phyloP scores from a whole-genome alignment of 768 basidiomycete genomes.

The Epithele typhae region DNA sequence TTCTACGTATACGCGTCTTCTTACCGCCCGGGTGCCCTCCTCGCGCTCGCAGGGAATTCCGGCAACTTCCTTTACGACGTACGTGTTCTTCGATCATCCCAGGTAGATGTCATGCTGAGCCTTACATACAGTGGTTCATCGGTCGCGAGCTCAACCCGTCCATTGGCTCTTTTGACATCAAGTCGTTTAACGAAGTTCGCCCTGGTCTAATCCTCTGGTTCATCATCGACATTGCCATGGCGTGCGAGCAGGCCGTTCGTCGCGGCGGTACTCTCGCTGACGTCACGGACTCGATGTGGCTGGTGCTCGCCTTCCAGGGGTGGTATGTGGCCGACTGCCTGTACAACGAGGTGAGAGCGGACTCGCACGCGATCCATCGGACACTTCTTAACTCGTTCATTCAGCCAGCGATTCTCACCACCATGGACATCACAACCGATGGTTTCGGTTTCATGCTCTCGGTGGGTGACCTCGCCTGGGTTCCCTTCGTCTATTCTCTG shows the following conservation, averaged over 20 bases:
- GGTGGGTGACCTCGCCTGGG: slow-evolving; percentile 88
- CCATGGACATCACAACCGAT: slow-evolving; percentile 97
- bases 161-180: slow-evolving; percentile 71
- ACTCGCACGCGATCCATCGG: slow-evolving; percentile 11
- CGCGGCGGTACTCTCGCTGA: slow-evolving; percentile 56
- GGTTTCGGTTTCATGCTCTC: slow-evolving; percentile 99
- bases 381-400: background rate
- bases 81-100: slow-evolving; percentile 25
- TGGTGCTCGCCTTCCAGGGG: slow-evolving; percentile 80
- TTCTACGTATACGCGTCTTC: slow-evolving; percentile 65
- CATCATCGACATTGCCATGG: slow-evolving; percentile 85
- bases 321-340: slow-evolving; percentile 85
- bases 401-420: slow-evolving; percentile 84
- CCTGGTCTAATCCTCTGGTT: slow-evolving; percentile 92
- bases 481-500: slow-evolving; percentile 90
- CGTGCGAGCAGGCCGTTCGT: slow-evolving; percentile 84
- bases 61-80: slow-evolving; percentile 90
- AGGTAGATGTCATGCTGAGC: no score
- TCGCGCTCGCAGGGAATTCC: slow-evolving; percentile 91
- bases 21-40: slow-evolving; percentile 62
- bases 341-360: slow-evolving; percentile 93
- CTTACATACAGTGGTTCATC: slow-evolving; percentile 79
- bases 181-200: slow-evolving; percentile 76
- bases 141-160: slow-evolving; percentile 94
- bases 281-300: slow-evolving; percentile 88